A percentile compares a stretch with the other conserved stretches of the same genome.
Conservation (phyloP, 2,329 filamentous ascomycete species). For the Aureobasidium sp. region DNA sequence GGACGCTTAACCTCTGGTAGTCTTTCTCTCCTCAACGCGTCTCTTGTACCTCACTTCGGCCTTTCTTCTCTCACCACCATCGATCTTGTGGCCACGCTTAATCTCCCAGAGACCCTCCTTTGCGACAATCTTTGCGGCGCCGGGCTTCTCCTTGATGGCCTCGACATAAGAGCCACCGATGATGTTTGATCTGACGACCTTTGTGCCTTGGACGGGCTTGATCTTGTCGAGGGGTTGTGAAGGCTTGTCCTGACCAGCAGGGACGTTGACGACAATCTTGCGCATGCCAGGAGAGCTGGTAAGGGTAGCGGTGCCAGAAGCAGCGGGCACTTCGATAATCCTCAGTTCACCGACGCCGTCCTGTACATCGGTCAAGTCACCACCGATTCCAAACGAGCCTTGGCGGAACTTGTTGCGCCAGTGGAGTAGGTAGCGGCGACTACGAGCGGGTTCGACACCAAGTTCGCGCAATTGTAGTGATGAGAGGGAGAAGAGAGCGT, state of each 20-base stretch:
- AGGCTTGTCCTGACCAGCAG: slow-evolving; percentile 42
- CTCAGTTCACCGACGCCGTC: slow-evolving; percentile 53
- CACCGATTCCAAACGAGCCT: slow-evolving; percentile 72
- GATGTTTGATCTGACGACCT: slow-evolving; percentile 58
- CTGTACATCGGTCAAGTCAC: slow-evolving; percentile 69
- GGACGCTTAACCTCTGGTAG: slow-evolving; percentile 41
- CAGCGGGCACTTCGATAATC: slow-evolving; percentile 48
- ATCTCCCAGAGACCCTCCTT: slow-evolving; percentile 93
- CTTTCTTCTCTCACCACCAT: slow-evolving; percentile 87
- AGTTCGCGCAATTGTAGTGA: slow-evolving; percentile 72
- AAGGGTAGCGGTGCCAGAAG: slow-evolving; percentile 37
- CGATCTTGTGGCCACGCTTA: slow-evolving; percentile 79
- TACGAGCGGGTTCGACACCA: slow-evolving; percentile 78
- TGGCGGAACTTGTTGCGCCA: slow-evolving; percentile 82
- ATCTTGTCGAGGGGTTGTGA: slow-evolving; percentile 40
- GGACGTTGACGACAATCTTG: slow-evolving; percentile 55
- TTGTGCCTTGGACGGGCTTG: slow-evolving; percentile 56
- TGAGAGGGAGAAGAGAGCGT: slow-evolving; percentile 75
- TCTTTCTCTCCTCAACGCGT: slow-evolving; percentile 70
- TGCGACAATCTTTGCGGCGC: slow-evolving; percentile 60
- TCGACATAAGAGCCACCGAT: slow-evolving; percentile 71
- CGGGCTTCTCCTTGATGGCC: slow-evolving; percentile 55
- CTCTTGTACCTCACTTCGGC: slow-evolving; percentile 83
- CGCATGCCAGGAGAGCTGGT: slow-evolving; percentile 49
- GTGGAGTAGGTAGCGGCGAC: slow-evolving; percentile 73